Base-by-base conservation (phyloP, 2,329 filamentous ascomycete genomes). In the Xylariaceae sp. region DNA sequence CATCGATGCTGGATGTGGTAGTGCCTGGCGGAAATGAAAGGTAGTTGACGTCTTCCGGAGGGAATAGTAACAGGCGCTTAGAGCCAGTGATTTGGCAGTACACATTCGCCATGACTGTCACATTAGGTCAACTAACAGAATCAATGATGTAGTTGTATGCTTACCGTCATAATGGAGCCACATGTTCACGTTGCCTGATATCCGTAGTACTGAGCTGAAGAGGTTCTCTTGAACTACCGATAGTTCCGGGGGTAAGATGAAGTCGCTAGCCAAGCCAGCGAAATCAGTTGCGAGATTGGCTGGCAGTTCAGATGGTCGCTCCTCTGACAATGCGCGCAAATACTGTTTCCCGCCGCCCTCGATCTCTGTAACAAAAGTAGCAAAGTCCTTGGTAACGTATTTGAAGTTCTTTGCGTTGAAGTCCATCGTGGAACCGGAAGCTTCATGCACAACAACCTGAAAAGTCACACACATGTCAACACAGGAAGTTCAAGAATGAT, bases 101-200 rank as follows among this genome's bases (percentile, higher is more conserved):
- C 3, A 96, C 77, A 63, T 96, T 96, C 45, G 90, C 89, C 80
- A 95, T 91, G 14, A 94, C 89, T 58, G n/a, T 6, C 38, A 42
- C 13, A 40, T 53, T 6, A 56, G 53, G 33, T 13, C 2, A 36
- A 45, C 6, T 16, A 19, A 38, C 22, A 12, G 2, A 3, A 14
- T 39, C 1, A 18, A 31, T 39, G 5, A 34, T 17, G 2, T 34
- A 11, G 48, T 7, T 39, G 45, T 13, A 40, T 7, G 69, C 77
- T 71, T 67, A 87, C 85, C 56, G 71, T 95, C 89, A 73, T 94
- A 95, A 69, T 95, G 90, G 31, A 96, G 76, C 91, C 92, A 96
- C 82, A 96, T 89, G 39, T 85, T 87, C 11, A 93, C 88, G 1
- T 82, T 82, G 1, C 89, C 89, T 4, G 88, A 93, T 54, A 96